A percentile compares a stretch with the other conserved stretches of the same genome.
phyloP scores from a whole-genome alignment of 1,139 yeast genomes.

The Debaryomycetaceae sp. region DNA sequence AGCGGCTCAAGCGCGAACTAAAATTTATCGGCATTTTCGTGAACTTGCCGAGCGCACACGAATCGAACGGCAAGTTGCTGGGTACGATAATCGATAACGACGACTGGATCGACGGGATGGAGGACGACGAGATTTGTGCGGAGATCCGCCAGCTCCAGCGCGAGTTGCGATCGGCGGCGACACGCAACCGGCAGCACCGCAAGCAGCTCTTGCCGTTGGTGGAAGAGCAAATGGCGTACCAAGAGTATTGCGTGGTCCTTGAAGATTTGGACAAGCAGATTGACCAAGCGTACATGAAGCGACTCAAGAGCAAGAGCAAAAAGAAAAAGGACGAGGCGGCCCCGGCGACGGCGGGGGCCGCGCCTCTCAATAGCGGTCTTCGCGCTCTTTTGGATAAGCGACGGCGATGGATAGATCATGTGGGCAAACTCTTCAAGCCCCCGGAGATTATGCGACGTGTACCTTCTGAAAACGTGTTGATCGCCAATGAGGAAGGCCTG shows the following conservation, averaged over 20 bases:
- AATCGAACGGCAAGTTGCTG: conserved; percentile 17
- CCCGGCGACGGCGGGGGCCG: conserved; percentile 24
- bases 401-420: conserved; percentile 75
- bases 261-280: conserved; percentile 95
- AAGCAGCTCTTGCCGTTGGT: conserved; percentile 57
- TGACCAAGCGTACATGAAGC: conserved; percentile 83
- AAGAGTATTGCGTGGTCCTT: conserved; percentile 79
- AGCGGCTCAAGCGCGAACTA: conserved; percentile 75
- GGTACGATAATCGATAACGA: conserved; percentile 43
- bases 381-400: conserved; percentile 78
- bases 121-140: conserved; percentile 89
- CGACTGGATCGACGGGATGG: conserved; percentile 69
- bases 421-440: conserved; percentile 72
- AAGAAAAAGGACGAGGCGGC: conserved; percentile 50
- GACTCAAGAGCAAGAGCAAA: conserved; percentile 74
- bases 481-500: conserved; percentile 17
- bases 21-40: conserved; percentile 85
- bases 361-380: conserved; percentile 65
- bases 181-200: conserved; percentile 58
- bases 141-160: conserved; percentile 69
- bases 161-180: conserved; percentile 51
- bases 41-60: conserved; percentile 36
- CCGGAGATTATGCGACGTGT: conserved; percentile 65
- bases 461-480: conserved; percentile 50
- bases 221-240: conserved; percentile 92